These are phyloP conservation scores for Fusarium drepaniforme DNA, from an alignment of 2,329 filamentous ascomycete genomes.

Conservation along the genomic window DNA sequence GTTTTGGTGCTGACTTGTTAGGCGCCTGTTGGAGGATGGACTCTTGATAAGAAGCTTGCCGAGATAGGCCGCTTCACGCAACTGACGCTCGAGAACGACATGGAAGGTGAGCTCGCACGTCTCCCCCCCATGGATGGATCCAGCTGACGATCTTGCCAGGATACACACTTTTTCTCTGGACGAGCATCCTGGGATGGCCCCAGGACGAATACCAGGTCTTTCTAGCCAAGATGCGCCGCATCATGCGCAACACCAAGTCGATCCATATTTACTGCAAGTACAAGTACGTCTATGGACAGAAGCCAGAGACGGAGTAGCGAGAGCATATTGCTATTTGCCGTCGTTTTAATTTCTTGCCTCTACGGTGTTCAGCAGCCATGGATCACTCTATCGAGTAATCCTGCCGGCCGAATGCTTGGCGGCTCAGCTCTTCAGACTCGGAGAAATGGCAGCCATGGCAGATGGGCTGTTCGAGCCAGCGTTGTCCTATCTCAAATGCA, in stretches of 20 bases:
- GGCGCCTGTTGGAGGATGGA: conserved; percentile 17
- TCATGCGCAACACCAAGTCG: conserved; percentile 24
- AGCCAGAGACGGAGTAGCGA: conserved; percentile 3
- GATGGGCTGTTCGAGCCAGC: no score
- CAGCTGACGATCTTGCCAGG: neutral
- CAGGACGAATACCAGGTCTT: conserved; percentile 38
- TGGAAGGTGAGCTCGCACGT: conserved; percentile 2
- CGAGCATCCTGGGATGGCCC: conserved; percentile 34
- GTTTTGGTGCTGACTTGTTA: neutral
- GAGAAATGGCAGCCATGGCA: no score
- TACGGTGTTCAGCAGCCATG: no score
- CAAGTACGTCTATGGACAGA: conserved; percentile 37
- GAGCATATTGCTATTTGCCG: neutral
- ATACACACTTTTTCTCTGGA: neutral
- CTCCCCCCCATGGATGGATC: neutral
- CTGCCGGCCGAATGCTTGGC: no score
- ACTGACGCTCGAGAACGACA: conserved; percentile 19
- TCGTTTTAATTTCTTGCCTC: no score
- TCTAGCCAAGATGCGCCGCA: conserved; percentile 32
- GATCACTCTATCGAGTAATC: no score
- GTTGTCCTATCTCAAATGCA: no score
- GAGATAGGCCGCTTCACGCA: conserved; percentile 19
- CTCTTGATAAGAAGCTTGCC: conserved; percentile 7
- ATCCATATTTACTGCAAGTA: conserved; percentile 33
- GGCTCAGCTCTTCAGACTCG: no score